phyloP scores from a whole-genome alignment of 2,329 filamentous ascomycete genomes.

The Graphiopsis chlorocephala region DNA sequence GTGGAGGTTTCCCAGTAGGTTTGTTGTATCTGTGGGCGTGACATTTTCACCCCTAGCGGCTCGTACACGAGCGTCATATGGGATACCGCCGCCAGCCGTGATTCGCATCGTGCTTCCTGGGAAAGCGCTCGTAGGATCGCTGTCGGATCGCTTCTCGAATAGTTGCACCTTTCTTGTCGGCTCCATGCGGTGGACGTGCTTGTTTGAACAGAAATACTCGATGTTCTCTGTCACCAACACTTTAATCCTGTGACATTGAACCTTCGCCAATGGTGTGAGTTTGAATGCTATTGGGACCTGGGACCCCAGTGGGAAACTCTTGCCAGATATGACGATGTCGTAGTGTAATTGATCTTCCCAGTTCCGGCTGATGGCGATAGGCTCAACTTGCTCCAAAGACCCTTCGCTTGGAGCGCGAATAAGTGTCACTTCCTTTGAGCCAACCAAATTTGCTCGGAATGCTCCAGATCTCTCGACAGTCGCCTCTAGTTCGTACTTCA shows the following conservation, averaged over 20 bases:
- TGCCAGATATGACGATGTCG: constrained; percentile 93
- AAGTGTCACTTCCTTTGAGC: constrained; percentile 75
- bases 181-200: constrained; percentile 79
- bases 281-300: constrained; percentile 93
- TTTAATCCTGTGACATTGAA: constrained; percentile 88
- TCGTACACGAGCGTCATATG: constrained; percentile 58
- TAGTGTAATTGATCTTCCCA: constrained; percentile 97
- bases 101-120: constrained; percentile 73
- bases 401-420: constrained; percentile 84
- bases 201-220: constrained; percentile 86
- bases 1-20: constrained; percentile 77
- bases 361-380: constrained; percentile 86
- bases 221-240: constrained; percentile 87
- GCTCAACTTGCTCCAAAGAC: constrained; percentile 85
- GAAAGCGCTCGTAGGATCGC: constrained; percentile 69
- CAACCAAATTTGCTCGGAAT: constrained; percentile 84
- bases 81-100: constrained; percentile 75
- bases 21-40: constrained; percentile 56
- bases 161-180: constrained; percentile 79
- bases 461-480: constrained; percentile 82
- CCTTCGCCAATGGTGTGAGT: constrained; percentile 86
- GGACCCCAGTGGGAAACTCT: constrained; percentile 85
- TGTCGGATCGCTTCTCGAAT: constrained; percentile 84
- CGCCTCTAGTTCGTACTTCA: constrained; percentile 85
- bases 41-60: constrained; percentile 57